Base-by-base conservation (phyloP, 116 monocot species). In the Cymodocea nodosa region DNA sequence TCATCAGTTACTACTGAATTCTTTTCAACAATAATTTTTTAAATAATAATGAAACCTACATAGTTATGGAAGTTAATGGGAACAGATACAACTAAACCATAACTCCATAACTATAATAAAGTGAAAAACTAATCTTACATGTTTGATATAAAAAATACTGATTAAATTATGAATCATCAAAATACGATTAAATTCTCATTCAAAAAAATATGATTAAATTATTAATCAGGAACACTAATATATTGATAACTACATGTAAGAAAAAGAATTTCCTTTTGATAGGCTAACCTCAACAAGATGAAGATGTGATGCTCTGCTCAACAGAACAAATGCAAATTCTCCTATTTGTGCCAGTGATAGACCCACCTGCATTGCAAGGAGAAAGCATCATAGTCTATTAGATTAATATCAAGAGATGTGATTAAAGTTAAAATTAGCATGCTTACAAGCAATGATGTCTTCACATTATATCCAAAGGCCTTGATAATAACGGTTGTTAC, bases 241-340 rank as follows among this genome's bases (percentile, higher is more conserved):
- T 53, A 19, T 4, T 5, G 22, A 22, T 6, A 50, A 64, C 4
- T 16, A 13, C 22, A 23, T 44, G 14, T 39, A 23, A 9, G 6
- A 23, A 64, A 24, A 20, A 50, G 5, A 15, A 50, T 22, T 30
- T 17, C 5, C 34, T 14, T 16, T 17, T 23, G 35, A 66, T n/a
- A 13, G 15, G 34, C 12, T 60, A 30, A 94, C 95, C 87, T 85
- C 80, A 72, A 97, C 72, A 80, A 97, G 90, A 75, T 97, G 85
- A 79, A 97, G 88, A 84, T 88, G 85, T 61, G 95, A 97, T 12
- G 95, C 95, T 68, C 95, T 90, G 73, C 95, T 88, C 70, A 97
- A 75, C 15, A 97, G 82, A 68, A 97, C 83, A 68, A 97, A 97
- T 64, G 95, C 91, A 79, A 97, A 87, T 75, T 97, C 95, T 72